phyloP scores from a whole-genome alignment of 2,329 filamentous ascomycete genomes.

The Rhinocladiella mackenziei region DNA sequence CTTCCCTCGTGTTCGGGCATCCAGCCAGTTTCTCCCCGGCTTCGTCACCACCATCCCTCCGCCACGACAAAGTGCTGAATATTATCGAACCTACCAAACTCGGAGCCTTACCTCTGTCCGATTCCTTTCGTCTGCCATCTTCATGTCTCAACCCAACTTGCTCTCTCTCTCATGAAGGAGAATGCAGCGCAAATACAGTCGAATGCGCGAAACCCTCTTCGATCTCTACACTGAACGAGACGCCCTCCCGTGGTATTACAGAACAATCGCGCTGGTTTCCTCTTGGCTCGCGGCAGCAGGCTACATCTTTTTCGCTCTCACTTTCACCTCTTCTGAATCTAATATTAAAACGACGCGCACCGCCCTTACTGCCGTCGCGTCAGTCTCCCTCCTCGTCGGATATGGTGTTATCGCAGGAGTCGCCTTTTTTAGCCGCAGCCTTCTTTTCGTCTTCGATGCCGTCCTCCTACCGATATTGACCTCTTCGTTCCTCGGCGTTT shows the following conservation, averaged over 20 bases:
- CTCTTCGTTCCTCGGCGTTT: constrained; percentile 26
- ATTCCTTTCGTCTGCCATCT: neutral
- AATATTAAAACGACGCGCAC: constrained; percentile 19
- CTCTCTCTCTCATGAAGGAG: constrained; percentile 12
- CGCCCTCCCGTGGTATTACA: constrained; percentile 25
- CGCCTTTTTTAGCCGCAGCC: constrained; percentile 24
- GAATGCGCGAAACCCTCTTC: constrained; percentile 25
- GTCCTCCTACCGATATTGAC: constrained; percentile 27
- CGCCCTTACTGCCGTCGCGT: constrained; percentile 19
- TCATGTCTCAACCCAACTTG: constrained; percentile 11
- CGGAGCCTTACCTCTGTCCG: too few relatives aligned
- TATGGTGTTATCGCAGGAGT: constrained; percentile 18
- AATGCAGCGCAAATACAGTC: constrained; percentile 19
- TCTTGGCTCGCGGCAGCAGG: constrained; percentile 28
- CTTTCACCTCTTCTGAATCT: constrained; percentile 20
- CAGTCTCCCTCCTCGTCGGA: constrained; percentile 19
- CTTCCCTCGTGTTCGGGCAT: too few relatives aligned
- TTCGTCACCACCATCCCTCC: too few relatives aligned
- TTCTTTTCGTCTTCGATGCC: constrained; percentile 25
- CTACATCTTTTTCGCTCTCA: constrained; percentile 27
- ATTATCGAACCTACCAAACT: too few relatives aligned
- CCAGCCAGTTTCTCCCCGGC: too few relatives aligned
- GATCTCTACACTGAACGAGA: constrained; percentile 28
- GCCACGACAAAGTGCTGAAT: too few relatives aligned
- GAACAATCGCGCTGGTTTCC: constrained; percentile 19